Conservation (phyloP, 441 rosid genomes). For the Pelargonium fulgidum region DNA sequence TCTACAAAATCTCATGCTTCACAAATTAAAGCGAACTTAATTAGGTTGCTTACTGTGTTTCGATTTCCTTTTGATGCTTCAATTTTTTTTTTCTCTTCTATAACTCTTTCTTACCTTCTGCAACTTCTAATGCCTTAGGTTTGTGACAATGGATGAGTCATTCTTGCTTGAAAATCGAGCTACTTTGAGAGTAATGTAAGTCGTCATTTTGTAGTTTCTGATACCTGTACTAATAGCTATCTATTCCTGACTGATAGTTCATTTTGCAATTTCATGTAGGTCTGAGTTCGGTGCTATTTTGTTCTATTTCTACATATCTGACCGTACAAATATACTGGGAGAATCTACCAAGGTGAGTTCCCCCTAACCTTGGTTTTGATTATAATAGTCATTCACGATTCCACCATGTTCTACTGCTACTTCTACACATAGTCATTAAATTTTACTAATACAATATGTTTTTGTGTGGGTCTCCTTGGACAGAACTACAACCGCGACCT, state of each 20-base stretch:
- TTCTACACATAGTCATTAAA: background rate
- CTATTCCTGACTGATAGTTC: conserved; percentile 5
- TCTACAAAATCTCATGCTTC: conserved; percentile 58
- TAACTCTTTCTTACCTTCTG: conserved; percentile 21
- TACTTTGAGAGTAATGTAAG: conserved; percentile 84
- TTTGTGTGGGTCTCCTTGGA: conserved; percentile 26
- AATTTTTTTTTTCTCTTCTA: background rate
- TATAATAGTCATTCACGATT: conserved; percentile 9
- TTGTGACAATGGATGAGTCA: conserved; percentile 77
- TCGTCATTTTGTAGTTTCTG: background rate
- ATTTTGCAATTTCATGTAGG: conserved; percentile 36
- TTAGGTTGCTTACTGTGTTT: conserved; percentile 41
- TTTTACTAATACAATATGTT: background rate
- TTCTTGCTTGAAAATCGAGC: conserved; percentile 88
- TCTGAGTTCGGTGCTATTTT: conserved; percentile 81
- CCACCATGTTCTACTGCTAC: background rate
- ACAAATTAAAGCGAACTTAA: conserved; percentile 58
- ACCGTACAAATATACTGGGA: conserved; percentile 73
- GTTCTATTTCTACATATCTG: conserved; percentile 65
- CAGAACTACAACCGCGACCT: conserved; percentile 92
- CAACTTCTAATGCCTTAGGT: conserved; percentile 39
- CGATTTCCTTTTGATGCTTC: conserved; percentile 9
- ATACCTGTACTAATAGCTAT: background rate
- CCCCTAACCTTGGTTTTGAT: conserved; percentile 9
- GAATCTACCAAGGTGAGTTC: conserved; percentile 67